These are phyloP conservation scores for Cladosporium phlei DNA, from an alignment of 2,329 filamentous ascomycete species.

Conservation along the genomic window DNA sequence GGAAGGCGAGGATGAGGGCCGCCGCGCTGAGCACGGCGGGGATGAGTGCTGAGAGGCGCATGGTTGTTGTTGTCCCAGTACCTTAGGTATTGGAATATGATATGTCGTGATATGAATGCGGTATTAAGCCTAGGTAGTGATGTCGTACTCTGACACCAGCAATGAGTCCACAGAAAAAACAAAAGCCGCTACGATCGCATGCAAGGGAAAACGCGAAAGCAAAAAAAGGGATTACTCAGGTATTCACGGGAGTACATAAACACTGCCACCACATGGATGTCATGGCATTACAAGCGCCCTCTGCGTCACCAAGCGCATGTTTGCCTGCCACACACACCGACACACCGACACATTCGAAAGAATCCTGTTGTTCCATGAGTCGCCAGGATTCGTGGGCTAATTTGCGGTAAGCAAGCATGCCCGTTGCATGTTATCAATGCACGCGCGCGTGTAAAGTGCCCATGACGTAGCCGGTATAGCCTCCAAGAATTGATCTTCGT, in stretches of 20 bases:
- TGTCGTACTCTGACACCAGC: too few species aligned
- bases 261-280: too few species aligned
- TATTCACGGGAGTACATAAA: too few species aligned
- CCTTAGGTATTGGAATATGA: too few species aligned
- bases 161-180: not conserved
- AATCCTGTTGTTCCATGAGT: too few species aligned
- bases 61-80: slow-evolving; percentile 11
- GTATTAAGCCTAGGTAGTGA: too few species aligned
- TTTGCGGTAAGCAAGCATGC: not conserved
- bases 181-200: not conserved
- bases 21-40: slow-evolving; percentile 41
- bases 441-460: not conserved
- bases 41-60: slow-evolving; percentile 23
- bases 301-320: slow-evolving; percentile 11
- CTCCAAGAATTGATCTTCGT: too few species aligned
- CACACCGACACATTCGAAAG: not conserved
- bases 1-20: slow-evolving; percentile 54
- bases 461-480: slow-evolving; percentile 11
- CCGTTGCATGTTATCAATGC: not conserved
- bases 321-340: not conserved
- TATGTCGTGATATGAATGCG: too few species aligned
- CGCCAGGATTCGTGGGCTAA: not conserved
- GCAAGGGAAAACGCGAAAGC: not conserved
- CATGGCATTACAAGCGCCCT: too few species aligned
- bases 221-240: not conserved